phyloP scores from a whole-genome alignment of 306 rosid species.

The Erythrophleum fordii region DNA sequence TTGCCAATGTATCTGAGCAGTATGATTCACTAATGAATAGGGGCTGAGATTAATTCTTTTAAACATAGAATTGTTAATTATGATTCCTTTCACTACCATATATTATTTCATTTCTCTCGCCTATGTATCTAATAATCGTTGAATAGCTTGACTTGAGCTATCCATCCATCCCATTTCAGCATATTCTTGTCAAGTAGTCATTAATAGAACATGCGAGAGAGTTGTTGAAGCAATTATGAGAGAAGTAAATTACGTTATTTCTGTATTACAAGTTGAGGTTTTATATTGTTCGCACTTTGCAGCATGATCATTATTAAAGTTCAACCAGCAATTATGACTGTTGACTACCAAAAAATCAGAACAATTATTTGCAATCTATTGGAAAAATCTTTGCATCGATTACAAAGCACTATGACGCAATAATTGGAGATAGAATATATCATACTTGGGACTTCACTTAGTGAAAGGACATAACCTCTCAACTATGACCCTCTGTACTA shows the following conservation, averaged over 20 bases:
- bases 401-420: background rate
- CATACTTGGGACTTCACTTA: background rate
- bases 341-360: background rate
- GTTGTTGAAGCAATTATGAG: background rate
- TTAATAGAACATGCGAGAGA: background rate
- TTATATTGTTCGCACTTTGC: background rate
- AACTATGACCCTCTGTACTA: background rate
- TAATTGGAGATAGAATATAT: constrained; percentile 2
- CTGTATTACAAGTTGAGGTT: background rate
- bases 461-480: background rate
- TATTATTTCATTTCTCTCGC: background rate
- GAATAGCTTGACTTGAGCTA: background rate
- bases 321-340: background rate
- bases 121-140: background rate
- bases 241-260: background rate
- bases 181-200: constrained; percentile 10
- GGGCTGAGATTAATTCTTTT: background rate
- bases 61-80: background rate
- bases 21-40: background rate
- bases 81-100: background rate
- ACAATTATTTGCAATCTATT: background rate
- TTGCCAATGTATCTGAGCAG: background rate
- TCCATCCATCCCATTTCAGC: background rate
- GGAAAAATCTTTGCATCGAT: background rate
- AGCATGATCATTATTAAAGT: background rate